Percentiles rank a stretch among this genome's conserved stretches.
These are phyloP conservation scores for Dianthus caryophyllus DNA, from an alignment of 148 eudicot genomes.

Conservation along the genomic window DNA sequence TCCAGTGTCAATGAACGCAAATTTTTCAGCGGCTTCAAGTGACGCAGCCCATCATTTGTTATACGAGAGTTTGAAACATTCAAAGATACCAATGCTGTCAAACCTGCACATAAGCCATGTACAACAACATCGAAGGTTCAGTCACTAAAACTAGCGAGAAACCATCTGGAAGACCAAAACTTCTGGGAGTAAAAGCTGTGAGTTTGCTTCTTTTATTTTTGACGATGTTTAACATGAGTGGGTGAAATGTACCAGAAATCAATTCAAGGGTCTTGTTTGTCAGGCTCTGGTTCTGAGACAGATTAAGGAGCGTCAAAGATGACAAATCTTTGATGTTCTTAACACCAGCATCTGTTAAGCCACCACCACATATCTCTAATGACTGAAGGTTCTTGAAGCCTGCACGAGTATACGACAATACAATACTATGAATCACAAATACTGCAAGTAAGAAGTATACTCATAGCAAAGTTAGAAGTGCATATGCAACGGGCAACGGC, in stretches of 20 bases:
- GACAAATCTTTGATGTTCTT: conserved; percentile 81
- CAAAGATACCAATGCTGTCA: conserved; percentile 60
- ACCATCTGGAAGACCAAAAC: not conserved
- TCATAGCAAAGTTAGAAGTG: not conserved
- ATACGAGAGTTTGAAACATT: conserved; percentile 79
- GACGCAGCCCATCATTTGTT: conserved; percentile 58
- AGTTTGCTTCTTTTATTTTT: not conserved
- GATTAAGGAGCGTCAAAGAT: conserved; percentile 69
- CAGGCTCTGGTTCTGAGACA: conserved; percentile 70
- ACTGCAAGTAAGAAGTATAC: not conserved
- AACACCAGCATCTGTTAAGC: conserved; percentile 86
- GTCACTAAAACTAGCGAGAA: not conserved
- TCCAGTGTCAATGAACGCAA: conserved; percentile 71
- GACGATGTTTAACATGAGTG: not conserved
- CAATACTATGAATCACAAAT: not conserved
- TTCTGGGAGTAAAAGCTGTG: not conserved
- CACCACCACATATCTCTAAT: conserved; percentile 90
- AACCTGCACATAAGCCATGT: conserved; percentile 37
- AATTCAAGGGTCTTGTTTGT: conserved; percentile 77
- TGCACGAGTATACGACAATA: conserved; percentile 18
- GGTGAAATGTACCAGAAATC: conserved; percentile 52
- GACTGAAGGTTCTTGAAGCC: conserved; percentile 82
- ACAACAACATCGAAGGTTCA: not conserved
- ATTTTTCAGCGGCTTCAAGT: conserved; percentile 60
- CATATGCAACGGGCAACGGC: not conserved